Base-by-base conservation (phyloP, 164 flowering plant genomes). In the Nymphaea thermarum region DNA sequence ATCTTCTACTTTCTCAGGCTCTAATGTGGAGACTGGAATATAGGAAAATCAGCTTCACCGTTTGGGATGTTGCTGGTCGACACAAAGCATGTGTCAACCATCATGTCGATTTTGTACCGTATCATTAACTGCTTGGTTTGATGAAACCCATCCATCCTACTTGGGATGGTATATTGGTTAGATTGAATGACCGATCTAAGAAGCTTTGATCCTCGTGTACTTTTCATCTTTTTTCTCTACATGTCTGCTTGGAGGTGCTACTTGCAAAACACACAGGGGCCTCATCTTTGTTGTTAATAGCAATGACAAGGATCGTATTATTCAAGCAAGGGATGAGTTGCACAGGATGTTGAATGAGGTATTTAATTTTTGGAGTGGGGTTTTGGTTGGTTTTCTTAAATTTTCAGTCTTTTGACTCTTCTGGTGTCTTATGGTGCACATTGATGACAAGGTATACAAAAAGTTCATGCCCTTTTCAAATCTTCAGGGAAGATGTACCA, bases 161-260 rank as follows among this genome's bases (percentile, higher is more conserved):
- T 25, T 25, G 36, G 36, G 36, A 1, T 25, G 36, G 36, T 25
- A 25, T 25, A 25, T 25, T 25, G 36, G 36, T 25, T 25, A 25
- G 36, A 25, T 25, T 51, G 57, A 15, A 8, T 51, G 8, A 51
- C 57, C 8, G 57, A 51, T 51, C 57, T 51, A 8, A 51, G 12
- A 51, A 25, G 36, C 57, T 51, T 51, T 51, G 57, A 5, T 51
- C 12, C 57, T 51, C 57, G 5, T 51, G 57, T 51, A 8, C 57
- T 51, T 51, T 51, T 10, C 0, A 51, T 51, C 14, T 51, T 8
- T 51, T 10, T 51, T 51, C 57, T 69, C 25, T 74, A 60, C 80
- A 93, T 96, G 90, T 93, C 70, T 93, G 98, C 98, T 70, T 93
- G 96, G 98, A 93, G 96, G 88, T 91, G 89, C 76, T 92, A 92